Base-by-base conservation (phyloP, 179 eudicot species). In the Silene coronaria region DNA sequence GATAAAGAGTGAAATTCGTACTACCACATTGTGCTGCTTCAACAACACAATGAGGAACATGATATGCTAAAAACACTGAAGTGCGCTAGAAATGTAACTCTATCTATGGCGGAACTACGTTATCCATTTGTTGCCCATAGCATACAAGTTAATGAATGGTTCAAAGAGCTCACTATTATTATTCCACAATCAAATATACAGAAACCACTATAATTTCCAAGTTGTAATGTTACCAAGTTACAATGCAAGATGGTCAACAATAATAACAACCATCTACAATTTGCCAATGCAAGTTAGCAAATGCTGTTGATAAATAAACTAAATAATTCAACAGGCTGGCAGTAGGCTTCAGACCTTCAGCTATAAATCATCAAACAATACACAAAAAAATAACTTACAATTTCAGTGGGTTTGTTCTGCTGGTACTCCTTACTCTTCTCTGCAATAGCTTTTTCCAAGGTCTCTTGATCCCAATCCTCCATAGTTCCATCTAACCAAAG, bases 401-500 rank as follows among this genome's bases (percentile, higher is more conserved):
- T 59, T 59, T 59, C 64, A 59, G 97, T 95, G 70, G 97, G 97
- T 80, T 87, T 95, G 79, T 95, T 95, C 88, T 88, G 93, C 83
- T 89, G 91, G 79, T 95, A 95, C 80, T 95, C 99, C 64, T 87
- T 84, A 80, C 91, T 91, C 86, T 89, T 95, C 36, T 91, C 92
- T 73, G 80, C 95, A 11, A 95, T 80, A 78, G 91, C 99, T 86
- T 95, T 85, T 79, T 92, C 96, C 87, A 92, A 74, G 57, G 87
- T 94, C 80, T 88, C 96, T 67, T 81, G 94, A 79, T 94, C 98
- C 98, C 98, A 95, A 13, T 95, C 99, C 80, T 90, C 99, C 97
- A 95, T 95, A 0, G 97, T 90, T 22, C 85, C 99, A 78, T 80
- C 76, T 72, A 26, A 21, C 48, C 51, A 51, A 82, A 58, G 26